Percentiles rank a stretch among this genome's conserved stretches.
Evolutionary conservation across 2,329 filamentous ascomycete species (phyloP).

Genomic region (Emericellopsis cladophorae): DNA sequence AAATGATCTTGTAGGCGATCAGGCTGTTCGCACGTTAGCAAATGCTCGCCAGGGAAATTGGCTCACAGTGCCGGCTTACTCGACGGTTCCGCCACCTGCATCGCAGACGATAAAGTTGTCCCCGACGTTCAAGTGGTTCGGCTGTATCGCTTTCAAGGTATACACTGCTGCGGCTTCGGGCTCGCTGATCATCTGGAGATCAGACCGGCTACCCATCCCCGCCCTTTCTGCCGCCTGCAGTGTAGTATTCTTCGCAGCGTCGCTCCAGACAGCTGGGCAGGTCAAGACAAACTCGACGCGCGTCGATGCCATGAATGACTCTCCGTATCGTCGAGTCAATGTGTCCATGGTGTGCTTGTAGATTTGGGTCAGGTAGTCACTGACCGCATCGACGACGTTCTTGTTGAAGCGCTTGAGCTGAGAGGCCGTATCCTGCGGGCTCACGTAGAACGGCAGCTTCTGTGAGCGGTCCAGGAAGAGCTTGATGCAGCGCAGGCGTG

Average conservation of each 20-base stretch:
- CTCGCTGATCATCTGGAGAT: slow-evolving; percentile 70
- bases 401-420: slow-evolving; percentile 64
- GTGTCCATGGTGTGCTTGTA: slow-evolving; percentile 71
- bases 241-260: slow-evolving; percentile 75
- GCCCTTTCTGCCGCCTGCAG: slow-evolving; percentile 65
- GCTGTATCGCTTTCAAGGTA: slow-evolving; percentile 67
- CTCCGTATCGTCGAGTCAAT: slow-evolving; percentile 60
- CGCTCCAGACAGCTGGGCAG: slow-evolving; percentile 74
- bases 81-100: slow-evolving; percentile 53
- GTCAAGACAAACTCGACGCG: slow-evolving; percentile 71
- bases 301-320: slow-evolving; percentile 65
- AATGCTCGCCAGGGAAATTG: background rate
- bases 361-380: slow-evolving; percentile 67
- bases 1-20: slow-evolving; percentile 72
- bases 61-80: slow-evolving; percentile 28
- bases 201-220: slow-evolving; percentile 59
- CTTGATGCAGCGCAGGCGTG: slow-evolving; percentile 70
- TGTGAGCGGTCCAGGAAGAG: slow-evolving; percentile 71
- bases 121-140: slow-evolving; percentile 58
- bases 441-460: slow-evolving; percentile 71
- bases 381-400: slow-evolving; percentile 67
- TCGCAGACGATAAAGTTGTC: slow-evolving; percentile 53
- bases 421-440: slow-evolving; percentile 62
- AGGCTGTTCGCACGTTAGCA: slow-evolving; percentile 26
- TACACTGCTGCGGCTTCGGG: slow-evolving; percentile 72